Base-by-base conservation (phyloP, 164 flowering plant species). In the Berberis vulgaris region DNA sequence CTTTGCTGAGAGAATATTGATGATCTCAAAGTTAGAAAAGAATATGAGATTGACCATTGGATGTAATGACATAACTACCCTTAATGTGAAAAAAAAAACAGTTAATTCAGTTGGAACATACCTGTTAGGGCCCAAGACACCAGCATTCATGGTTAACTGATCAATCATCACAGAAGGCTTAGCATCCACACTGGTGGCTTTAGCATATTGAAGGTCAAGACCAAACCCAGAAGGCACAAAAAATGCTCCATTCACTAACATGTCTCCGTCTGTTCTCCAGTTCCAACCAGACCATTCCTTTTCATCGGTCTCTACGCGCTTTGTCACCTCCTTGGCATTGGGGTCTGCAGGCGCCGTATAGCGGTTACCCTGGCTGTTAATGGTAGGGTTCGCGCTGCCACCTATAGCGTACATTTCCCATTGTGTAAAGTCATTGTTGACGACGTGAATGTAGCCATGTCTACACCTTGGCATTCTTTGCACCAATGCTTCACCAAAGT, bases 321-420 rank as follows among this genome's bases (percentile, higher is more conserved):
- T 89, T 38, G 96, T 87, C 71, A 89, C 96, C 93, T 89, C 93
- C 55, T 84, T 87, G 57, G 89, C 84, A 61, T 79, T 72, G 1
- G 77, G 71, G 55, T 87, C 67, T 1, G 49, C 9, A 0, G 93
- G 91, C 1, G 96, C 96, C 2, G 67, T 83, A 59, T 85, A 87
- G 6, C 96, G 88, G 45, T 89, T 89, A 0, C 93, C 89, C 80
- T 87, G 93, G 56, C 91, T 85, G 61, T 87, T 82, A 60, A 89
- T 83, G 58, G 93, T 85, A 6, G 96, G 96, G 41, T 63, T 82
- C 1, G 85, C 91, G 65, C 93, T 87, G 0, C 96, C 96, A 8
- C 96, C 96, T 50, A 89, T 87, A 5, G 96, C 96, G 53, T 89
- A 89, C 91, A 85, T 89, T 73, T 87, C 79, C 96, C 96, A 87